Conservation (phyloP, 306 rosid genomes). For the Cucumis cinereus region DNA sequence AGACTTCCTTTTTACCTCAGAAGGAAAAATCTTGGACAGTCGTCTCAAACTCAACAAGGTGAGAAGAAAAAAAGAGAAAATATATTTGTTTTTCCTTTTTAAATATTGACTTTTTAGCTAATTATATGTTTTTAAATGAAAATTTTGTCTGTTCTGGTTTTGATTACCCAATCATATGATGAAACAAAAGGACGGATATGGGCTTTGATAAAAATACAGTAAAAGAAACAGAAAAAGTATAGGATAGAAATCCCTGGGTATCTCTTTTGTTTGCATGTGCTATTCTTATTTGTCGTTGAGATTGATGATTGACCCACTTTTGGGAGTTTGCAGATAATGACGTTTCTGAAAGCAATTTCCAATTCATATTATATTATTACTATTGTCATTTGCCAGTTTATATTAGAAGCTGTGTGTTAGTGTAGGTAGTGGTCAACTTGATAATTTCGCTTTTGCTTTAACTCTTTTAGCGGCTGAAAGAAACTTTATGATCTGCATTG, state of each 20-base stretch:
- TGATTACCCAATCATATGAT: slow-evolving; percentile 19
- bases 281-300: slow-evolving; percentile 14
- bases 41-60: slow-evolving; percentile 93
- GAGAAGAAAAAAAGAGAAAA: neutral
- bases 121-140: slow-evolving; percentile 4
- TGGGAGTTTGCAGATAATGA: slow-evolving; percentile 47
- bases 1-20: slow-evolving; percentile 59
- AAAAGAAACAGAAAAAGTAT: slow-evolving; percentile 3
- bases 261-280: slow-evolving; percentile 21
- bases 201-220: neutral
- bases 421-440: slow-evolving; percentile 18
- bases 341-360: slow-evolving; percentile 30
- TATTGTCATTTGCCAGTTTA: slow-evolving; percentile 7
- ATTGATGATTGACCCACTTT: slow-evolving; percentile 29
- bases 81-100: neutral
- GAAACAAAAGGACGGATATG: slow-evolving; percentile 6
- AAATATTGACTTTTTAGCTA: slow-evolving; percentile 1
- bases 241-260: neutral
- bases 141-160: slow-evolving; percentile 12
- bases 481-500: slow-evolving; percentile 1
- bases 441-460: neutral
- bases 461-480: slow-evolving; percentile 1
- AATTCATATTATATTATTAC: slow-evolving; percentile 1
- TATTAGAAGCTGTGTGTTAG: neutral
- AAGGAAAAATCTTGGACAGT: slow-evolving; percentile 61